These are phyloP conservation scores for Microthlaspi erraticum DNA, from an alignment of 345 rosid genomes.

Conservation along the genomic window DNA sequence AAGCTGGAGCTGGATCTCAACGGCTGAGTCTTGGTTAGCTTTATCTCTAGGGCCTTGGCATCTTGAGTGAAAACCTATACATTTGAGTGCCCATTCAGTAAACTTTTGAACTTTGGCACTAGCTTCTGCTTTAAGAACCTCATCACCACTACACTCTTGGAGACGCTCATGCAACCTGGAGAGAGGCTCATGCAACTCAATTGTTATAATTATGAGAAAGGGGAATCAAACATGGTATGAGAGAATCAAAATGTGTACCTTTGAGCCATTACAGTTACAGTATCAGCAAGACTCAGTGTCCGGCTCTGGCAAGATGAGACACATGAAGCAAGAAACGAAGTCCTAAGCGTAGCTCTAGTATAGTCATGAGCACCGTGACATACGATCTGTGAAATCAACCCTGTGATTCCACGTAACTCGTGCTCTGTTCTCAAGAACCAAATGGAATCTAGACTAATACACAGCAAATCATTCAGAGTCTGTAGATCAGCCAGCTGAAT, in stretches of 20 bases:
- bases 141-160: conserved; percentile 91
- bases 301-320: conserved; percentile 93
- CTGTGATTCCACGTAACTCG: conserved; percentile 71
- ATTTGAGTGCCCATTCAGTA: conserved; percentile 95
- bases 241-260: conserved; percentile 55
- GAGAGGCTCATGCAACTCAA: conserved; percentile 78
- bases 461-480: conserved; percentile 85
- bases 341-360: conserved; percentile 94
- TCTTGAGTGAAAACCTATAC: conserved; percentile 92
- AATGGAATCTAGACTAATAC: conserved; percentile 84
- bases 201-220: not conserved
- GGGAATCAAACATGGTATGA: not conserved
- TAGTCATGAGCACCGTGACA: conserved; percentile 91
- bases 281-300: conserved; percentile 81
- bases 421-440: conserved; percentile 85
- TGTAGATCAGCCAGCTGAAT: conserved; percentile 76
- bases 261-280: conserved; percentile 91
- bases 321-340: conserved; percentile 96
- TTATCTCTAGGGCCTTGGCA: conserved; percentile 68
- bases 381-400: conserved; percentile 71
- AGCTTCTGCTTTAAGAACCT: conserved; percentile 90
- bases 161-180: conserved; percentile 97
- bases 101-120: conserved; percentile 94
- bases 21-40: conserved; percentile 68
- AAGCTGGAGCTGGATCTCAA: conserved; percentile 89